Evolutionary conservation across 2,329 filamentous ascomycete genomes (phyloP).

Genomic region (Drechslera avenae): DNA sequence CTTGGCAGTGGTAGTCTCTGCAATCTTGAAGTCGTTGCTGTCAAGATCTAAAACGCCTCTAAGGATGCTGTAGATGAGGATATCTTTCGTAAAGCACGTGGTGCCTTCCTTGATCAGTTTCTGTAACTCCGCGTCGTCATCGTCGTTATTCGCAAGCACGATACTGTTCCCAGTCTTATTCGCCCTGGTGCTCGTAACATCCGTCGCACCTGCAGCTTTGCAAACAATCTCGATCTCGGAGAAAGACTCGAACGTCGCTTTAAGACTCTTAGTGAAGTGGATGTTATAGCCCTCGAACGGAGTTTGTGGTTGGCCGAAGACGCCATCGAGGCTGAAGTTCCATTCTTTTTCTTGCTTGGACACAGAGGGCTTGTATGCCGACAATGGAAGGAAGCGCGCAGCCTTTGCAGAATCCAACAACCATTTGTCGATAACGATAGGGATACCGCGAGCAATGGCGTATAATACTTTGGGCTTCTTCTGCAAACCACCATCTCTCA

Average conservation of each 20-base stretch:
- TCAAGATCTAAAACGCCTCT: slow-evolving; percentile 50
- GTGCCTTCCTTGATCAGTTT: slow-evolving; percentile 40
- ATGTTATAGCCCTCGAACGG: slow-evolving; percentile 56
- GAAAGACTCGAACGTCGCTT: slow-evolving; percentile 41
- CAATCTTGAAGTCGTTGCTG: slow-evolving; percentile 48
- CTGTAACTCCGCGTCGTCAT: slow-evolving; percentile 45
- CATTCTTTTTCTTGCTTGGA: slow-evolving; percentile 47
- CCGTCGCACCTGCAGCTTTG: slow-evolving; percentile 46
- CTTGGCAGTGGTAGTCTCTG: slow-evolving; percentile 1
- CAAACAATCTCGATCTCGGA: slow-evolving; percentile 48
- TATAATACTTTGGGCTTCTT: slow-evolving; percentile 55
- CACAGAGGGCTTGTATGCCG: slow-evolving; percentile 42
- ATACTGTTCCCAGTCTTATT: slow-evolving; percentile 35
- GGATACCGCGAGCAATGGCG: slow-evolving; percentile 50
- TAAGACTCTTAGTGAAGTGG: slow-evolving; percentile 54
- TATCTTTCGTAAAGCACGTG: slow-evolving; percentile 50
- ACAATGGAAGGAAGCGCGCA: slow-evolving; percentile 44
- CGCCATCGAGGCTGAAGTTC: slow-evolving; percentile 42
- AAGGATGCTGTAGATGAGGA: slow-evolving; percentile 52
- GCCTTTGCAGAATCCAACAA: slow-evolving; percentile 47
- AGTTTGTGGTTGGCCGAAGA: slow-evolving; percentile 44
- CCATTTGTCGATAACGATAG: slow-evolving; percentile 56
- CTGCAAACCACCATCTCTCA: slow-evolving; percentile 46
- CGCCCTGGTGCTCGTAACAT: slow-evolving; percentile 32
- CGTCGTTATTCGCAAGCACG: slow-evolving; percentile 45